Evolutionary conservation across 306 rosid species (phyloP).

Genomic region (Senna tora): DNA sequence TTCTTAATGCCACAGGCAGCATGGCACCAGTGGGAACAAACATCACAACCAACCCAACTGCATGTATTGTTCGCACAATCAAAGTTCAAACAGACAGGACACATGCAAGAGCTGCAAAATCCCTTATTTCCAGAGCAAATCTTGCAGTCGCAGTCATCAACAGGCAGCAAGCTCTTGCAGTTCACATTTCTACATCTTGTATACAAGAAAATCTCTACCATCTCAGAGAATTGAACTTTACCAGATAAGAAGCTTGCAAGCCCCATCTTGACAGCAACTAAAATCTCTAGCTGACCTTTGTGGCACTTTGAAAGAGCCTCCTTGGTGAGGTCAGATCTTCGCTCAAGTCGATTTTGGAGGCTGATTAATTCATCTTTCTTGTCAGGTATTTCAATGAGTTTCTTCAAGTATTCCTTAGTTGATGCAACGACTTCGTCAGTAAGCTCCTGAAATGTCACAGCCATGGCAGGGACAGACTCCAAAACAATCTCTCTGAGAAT

Average conservation of each 20-base stretch:
- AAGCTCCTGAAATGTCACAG: conserved; percentile 74
- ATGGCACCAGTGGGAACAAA: conserved; percentile 98
- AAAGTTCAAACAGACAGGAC: conserved; percentile 93
- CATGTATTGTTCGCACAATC: conserved; percentile 94
- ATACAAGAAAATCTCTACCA: conserved; percentile 80
- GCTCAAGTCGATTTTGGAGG: conserved; percentile 69
- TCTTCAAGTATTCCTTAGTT: conserved; percentile 66
- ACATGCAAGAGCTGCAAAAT: conserved; percentile 94
- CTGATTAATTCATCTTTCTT: conserved; percentile 76
- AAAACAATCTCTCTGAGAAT: conserved; percentile 64
- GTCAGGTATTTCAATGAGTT: conserved; percentile 66
- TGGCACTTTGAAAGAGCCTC: conserved; percentile 82
- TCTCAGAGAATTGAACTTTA: conserved; percentile 62
- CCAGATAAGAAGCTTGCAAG: conserved; percentile 64
- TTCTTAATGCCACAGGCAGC: conserved; percentile 89
- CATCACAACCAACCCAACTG: conserved; percentile 98
- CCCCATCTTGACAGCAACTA: conserved; percentile 84
- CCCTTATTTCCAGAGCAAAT: conserved; percentile 83
- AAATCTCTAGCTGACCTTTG: conserved; percentile 67
- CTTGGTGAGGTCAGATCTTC: conserved; percentile 80
- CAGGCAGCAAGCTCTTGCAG: conserved; percentile 79
- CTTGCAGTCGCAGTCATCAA: conserved; percentile 98
- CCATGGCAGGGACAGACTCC: conserved; percentile 60
- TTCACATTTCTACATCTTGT: conserved; percentile 76
- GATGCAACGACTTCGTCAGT: conserved; percentile 59